Evolutionary conservation across 306 rosid species (phyloP).

Genomic region (Casuarina equisetifolia): DNA sequence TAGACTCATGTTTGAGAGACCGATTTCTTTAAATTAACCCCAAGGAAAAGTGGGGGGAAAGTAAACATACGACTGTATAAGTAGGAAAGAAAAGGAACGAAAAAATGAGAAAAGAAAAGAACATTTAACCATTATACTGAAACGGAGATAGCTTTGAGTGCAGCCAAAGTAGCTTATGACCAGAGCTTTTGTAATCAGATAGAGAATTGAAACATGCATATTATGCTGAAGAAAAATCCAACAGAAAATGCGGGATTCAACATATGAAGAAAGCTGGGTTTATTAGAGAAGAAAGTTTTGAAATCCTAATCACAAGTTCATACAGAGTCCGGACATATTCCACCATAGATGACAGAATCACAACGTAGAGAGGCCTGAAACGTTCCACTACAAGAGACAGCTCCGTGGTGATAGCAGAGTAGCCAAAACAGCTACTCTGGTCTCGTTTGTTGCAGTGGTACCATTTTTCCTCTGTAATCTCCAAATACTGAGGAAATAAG

Average conservation of each 20-base stretch:
- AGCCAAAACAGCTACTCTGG: conserved; percentile 40
- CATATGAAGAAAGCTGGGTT: conserved; percentile 16
- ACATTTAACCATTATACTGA: background rate
- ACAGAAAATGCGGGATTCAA: background rate
- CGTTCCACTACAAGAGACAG: conserved; percentile 2
- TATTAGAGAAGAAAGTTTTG: conserved; percentile 29
- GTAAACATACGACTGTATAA: no score
- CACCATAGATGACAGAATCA: background rate
- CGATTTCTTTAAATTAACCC: background rate
- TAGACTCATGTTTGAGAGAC: background rate
- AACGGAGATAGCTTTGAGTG: background rate
- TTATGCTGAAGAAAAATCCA: background rate
- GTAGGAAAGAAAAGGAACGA: no score
- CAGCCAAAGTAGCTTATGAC: background rate
- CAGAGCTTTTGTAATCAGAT: background rate
- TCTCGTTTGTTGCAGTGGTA: conserved; percentile 18
- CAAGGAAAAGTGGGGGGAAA: background rate
- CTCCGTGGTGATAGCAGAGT: conserved; percentile 25
- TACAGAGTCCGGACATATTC: background rate
- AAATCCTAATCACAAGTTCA: conserved; percentile 12
- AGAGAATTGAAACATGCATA: background rate
- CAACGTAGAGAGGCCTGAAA: background rate
- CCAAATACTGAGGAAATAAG: background rate
- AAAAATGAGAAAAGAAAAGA: no score
- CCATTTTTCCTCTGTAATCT: background rate